Conservation (phyloP, 192 early-diverging fungal genomes). For the Coemansia sp. region DNA sequence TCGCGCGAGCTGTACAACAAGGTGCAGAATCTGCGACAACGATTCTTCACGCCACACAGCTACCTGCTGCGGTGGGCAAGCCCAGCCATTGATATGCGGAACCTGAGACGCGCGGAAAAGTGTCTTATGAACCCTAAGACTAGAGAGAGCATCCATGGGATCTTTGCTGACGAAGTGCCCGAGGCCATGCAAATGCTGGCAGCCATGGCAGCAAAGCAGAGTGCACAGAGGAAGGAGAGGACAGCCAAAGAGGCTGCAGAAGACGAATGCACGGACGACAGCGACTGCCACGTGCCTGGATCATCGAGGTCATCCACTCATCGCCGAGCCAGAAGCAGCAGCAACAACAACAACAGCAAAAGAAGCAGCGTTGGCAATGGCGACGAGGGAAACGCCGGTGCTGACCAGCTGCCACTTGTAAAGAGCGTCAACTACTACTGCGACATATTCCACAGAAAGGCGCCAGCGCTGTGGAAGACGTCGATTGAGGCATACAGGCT, state of each 20-base stretch:
- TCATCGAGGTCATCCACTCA: background rate
- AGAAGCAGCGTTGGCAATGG: background rate
- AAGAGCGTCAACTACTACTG: conserved; percentile 53
- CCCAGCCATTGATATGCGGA: conserved; percentile 26
- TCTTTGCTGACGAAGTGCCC: conserved; percentile 24
- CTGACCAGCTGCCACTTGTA: conserved; percentile 4
- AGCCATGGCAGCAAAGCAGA: background rate
- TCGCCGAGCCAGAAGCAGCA: conserved; percentile 2
- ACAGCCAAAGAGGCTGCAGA: background rate
- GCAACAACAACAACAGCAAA: background rate
- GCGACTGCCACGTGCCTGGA: background rate
- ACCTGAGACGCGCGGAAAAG: conserved; percentile 27
- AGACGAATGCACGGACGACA: background rate
- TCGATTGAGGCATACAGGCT: conserved; percentile 39
- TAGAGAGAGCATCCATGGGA: conserved; percentile 44
- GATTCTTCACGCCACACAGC: conserved; percentile 51
- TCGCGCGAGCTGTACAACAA: conserved; percentile 52
- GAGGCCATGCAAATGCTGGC: conserved; percentile 13
- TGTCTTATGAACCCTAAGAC: conserved; percentile 49
- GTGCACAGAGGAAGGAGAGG: background rate
- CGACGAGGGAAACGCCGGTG: background rate
- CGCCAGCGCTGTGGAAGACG: conserved; percentile 30
- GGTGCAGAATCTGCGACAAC: conserved; percentile 48
- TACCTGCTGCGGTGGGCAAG: conserved; percentile 49
- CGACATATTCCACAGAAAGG: conserved; percentile 42